These are phyloP conservation scores for Ascobolus immersus DNA, from an alignment of 495 filamentous ascomycete genomes.

Conservation along the genomic window DNA sequence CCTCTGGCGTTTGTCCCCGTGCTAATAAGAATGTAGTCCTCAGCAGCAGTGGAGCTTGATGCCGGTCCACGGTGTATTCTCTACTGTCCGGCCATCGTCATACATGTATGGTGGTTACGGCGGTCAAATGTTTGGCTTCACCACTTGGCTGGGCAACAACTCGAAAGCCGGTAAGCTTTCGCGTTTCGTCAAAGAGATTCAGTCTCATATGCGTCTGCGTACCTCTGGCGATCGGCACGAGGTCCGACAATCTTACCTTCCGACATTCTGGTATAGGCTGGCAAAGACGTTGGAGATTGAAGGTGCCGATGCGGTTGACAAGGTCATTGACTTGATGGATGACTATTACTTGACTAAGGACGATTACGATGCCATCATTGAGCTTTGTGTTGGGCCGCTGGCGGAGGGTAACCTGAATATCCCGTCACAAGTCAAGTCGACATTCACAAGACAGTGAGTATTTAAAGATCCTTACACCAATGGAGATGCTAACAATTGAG, in stretches of 20 bases:
- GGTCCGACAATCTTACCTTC: conserved; percentile 80
- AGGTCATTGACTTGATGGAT: conserved; percentile 81
- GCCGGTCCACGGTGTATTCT: conserved; percentile 92
- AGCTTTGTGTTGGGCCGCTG: conserved; percentile 73
- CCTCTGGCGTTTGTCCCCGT: neutral
- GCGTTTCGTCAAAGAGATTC: conserved; percentile 77
- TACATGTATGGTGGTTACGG: conserved; percentile 40
- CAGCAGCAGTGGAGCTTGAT: conserved; percentile 97
- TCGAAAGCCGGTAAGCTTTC: conserved; percentile 71
- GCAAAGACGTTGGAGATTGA: conserved; percentile 41
- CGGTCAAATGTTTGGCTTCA: conserved; percentile 28
- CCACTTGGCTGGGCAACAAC: conserved; percentile 81
- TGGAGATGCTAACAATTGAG: conserved; percentile 12
- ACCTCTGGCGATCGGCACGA: conserved; percentile 83
- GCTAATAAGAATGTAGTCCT: conserved; percentile 17
- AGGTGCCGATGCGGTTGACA: conserved; percentile 46
- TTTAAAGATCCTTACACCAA: neutral
- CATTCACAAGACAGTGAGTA: conserved; percentile 61
- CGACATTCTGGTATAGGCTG: conserved; percentile 61
- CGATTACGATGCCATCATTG: conserved; percentile 76
- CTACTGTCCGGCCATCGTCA: conserved; percentile 77
- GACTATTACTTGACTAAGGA: conserved; percentile 90
- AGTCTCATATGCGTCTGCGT: conserved; percentile 85
- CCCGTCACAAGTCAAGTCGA: conserved; percentile 57
- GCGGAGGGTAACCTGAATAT: conserved; percentile 46